Evolutionary conservation across 2,329 filamentous ascomycete genomes (phyloP), one percentile per base, ranked within the genome.

Genomic region (Colletotrichum sp.): DNA sequence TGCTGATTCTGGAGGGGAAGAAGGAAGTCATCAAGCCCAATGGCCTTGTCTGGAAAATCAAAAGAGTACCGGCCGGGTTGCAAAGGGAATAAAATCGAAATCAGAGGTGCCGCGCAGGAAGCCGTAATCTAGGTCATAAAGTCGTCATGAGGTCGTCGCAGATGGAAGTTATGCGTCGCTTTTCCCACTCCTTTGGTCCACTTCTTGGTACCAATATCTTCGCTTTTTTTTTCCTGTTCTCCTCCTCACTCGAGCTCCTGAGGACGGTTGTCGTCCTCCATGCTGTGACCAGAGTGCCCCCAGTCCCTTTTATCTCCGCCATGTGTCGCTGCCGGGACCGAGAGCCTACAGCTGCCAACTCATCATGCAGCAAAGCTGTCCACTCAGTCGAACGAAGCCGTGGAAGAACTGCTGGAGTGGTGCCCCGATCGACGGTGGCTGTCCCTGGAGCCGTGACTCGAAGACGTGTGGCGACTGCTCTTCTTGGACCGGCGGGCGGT

Each of bases 391-490:
- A 91, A 89, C 26, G 91, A 92, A 52, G 89, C 87, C 72, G 90
- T 92, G 65, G 91, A 92, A 83, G 90, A 91, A 87, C 90, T 92
- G 86, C 90, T 92, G 72, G 90, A 92, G 83, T 92, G 90, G 77
- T 89, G 87, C 28, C 90, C 90, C 26, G 89, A 91, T 78, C 89
- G 87, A 77, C 89, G 86, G 82, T 73, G 70, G 78, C 87, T 85
- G 80, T 88, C 87, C 74, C 87, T 83, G 76, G 86, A 84, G 79
- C 81, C 82, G 62, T 76, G 75, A 75, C 75, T 76, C 76, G 85
- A 86, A 8, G 88, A 88, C n/a, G 86, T 84, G 78, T 87, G 85
- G 79, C 89, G 89, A 77, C 89, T 76, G 77, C 89, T 76, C 84
- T 89, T 89, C 79, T 87, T 84, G 76, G 88, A 86, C 79, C 87